Conservation (phyloP, 768 basidiomycete genomes). For the Amanita rubescens region DNA sequence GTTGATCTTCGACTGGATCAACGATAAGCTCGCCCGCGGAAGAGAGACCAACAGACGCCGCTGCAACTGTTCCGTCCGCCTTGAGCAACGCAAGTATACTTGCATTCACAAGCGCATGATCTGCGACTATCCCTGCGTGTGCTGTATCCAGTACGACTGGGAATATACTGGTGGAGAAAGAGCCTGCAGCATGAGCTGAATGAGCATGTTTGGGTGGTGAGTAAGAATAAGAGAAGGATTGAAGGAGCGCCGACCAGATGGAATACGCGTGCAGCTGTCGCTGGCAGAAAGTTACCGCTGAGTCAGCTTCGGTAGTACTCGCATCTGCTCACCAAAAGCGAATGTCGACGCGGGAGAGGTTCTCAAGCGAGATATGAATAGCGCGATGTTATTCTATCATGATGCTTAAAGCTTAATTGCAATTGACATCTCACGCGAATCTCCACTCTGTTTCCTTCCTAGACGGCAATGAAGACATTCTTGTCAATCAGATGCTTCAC, state of each 20-base stretch:
- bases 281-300: slow-evolving; percentile 66
- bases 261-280: slow-evolving; percentile 57
- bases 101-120: slow-evolving; percentile 50
- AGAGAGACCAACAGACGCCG: slow-evolving; percentile 47
- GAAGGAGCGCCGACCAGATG: slow-evolving; percentile 48
- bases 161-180: slow-evolving; percentile 22
- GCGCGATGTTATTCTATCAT: slow-evolving; percentile 4
- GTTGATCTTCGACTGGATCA: slow-evolving; percentile 45
- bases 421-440: no score
- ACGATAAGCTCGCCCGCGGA: slow-evolving; percentile 31
- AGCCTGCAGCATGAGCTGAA: slow-evolving; percentile 74
- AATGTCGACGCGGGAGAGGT: slow-evolving; percentile 68
- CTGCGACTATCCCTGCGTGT: not conserved
- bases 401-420: no score
- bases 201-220: slow-evolving; percentile 61
- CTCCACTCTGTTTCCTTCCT: no score
- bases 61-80: slow-evolving; percentile 65
- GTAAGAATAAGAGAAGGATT: slow-evolving; percentile 62
- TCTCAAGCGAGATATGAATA: slow-evolving; percentile 44
- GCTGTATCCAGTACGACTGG: slow-evolving; percentile 7
- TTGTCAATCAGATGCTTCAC: no score
- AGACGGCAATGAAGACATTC: no score
- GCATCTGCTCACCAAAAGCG: slow-evolving; percentile 39
- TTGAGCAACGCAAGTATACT: slow-evolving; percentile 61
- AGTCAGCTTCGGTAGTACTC: slow-evolving; percentile 1